Evolutionary conservation across 768 basidiomycete genomes (phyloP).

Genomic region (Rhodosporidiobolus sp.): DNA sequence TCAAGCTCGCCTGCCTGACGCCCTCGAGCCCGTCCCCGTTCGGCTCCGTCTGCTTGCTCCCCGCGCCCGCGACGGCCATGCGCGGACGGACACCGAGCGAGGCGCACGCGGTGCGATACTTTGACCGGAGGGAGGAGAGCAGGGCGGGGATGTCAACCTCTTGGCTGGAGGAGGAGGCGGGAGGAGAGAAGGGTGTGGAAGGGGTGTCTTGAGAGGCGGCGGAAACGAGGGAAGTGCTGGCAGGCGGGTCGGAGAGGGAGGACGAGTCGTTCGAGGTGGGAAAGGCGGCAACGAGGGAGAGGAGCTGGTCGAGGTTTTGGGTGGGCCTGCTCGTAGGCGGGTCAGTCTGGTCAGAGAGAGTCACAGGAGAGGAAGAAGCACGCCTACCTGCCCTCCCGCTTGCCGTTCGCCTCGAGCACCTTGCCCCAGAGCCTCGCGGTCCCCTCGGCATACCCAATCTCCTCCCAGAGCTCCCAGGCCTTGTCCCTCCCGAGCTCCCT

Average conservation of each 20-base stretch:
- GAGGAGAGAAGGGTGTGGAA: background rate
- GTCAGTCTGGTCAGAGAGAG: background rate
- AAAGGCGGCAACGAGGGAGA: slow-evolving; percentile 69
- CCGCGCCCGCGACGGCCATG: slow-evolving; percentile 27
- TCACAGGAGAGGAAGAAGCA: slow-evolving; percentile 47
- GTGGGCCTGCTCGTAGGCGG: slow-evolving; percentile 49
- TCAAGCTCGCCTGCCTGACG: background rate
- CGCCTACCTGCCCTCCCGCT: slow-evolving; percentile 2
- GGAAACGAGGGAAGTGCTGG: background rate
- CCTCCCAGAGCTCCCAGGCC: slow-evolving; percentile 95
- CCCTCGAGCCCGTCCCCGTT: slow-evolving; percentile 8
- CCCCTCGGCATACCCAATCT: slow-evolving; percentile 89
- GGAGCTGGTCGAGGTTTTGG: slow-evolving; percentile 66
- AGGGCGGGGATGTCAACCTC: slow-evolving; percentile 67
- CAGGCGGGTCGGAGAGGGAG: slow-evolving; percentile 5
- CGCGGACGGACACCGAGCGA: slow-evolving; percentile 66
- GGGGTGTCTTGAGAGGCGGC: background rate
- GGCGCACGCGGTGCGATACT: slow-evolving; percentile 82
- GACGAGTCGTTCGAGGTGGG: slow-evolving; percentile 70
- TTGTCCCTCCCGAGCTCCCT: slow-evolving; percentile 82
- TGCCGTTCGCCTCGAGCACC: slow-evolving; percentile 49
- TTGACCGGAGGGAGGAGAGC: slow-evolving; percentile 77
- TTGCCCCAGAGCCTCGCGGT: slow-evolving; percentile 69
- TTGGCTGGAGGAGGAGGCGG: slow-evolving; percentile 10
- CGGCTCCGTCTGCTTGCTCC: background rate